These are phyloP conservation scores for Candida mesenterica DNA, from an alignment of 1,139 yeast genomes.

Conservation along the genomic window DNA sequence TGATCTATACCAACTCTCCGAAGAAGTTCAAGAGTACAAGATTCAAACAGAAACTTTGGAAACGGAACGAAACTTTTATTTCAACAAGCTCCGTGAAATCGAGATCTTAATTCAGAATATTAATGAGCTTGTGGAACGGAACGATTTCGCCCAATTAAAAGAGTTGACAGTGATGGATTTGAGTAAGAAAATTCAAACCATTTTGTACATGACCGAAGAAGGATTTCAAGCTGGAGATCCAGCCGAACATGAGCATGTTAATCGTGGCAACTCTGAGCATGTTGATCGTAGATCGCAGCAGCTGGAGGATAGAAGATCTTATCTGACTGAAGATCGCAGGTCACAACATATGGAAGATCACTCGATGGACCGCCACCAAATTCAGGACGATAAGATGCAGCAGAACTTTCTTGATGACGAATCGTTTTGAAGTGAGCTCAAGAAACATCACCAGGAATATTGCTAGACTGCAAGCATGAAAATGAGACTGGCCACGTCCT, in stretches of 20 bases:
- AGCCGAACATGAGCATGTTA: slow-evolving; percentile 11
- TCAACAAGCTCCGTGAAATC: slow-evolving; percentile 82
- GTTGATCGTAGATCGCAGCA: neutral
- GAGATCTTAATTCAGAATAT: slow-evolving; percentile 76
- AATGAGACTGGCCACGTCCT: too few relatives aligned
- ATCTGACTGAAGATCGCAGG: too few relatives aligned
- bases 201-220: slow-evolving; percentile 78
- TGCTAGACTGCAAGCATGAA: too few relatives aligned
- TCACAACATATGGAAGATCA: neutral
- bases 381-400: slow-evolving; percentile 6
- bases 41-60: slow-evolving; percentile 59
- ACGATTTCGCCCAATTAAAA: slow-evolving; percentile 27
- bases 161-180: slow-evolving; percentile 38
- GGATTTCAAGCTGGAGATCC: slow-evolving; percentile 57
- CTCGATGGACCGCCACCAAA: slow-evolving; percentile 1
- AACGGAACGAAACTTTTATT: slow-evolving; percentile 86
- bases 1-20: slow-evolving; percentile 41
- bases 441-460: too few relatives aligned
- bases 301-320: too few relatives aligned
- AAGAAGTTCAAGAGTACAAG: slow-evolving; percentile 53
- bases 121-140: slow-evolving; percentile 39
- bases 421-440: slow-evolving; percentile 4
- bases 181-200: slow-evolving; percentile 64
- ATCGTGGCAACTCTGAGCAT: neutral
- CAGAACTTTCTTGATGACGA: slow-evolving; percentile 10